A percentile compares a stretch with the other conserved stretches of the same genome.
These are phyloP conservation scores for Scheffersomyces lignicola DNA, from an alignment of 1,139 yeast genomes.

Conservation along the genomic window DNA sequence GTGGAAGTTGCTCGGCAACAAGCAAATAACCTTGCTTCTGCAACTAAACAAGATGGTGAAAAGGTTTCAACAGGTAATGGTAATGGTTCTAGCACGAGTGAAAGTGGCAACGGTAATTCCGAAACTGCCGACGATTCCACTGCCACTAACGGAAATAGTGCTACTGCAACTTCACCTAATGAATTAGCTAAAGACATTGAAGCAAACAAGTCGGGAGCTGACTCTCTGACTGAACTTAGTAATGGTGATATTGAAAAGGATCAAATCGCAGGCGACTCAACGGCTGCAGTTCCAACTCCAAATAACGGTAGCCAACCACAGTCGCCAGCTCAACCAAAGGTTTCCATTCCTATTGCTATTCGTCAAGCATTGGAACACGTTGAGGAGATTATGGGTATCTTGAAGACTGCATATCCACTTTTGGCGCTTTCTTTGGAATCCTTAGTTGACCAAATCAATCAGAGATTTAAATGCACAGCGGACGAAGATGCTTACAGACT, in stretches of 20 bases:
- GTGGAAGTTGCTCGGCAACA: conserved; percentile 43
- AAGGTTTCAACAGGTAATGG: too few relatives aligned
- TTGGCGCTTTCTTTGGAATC: conserved; percentile 92
- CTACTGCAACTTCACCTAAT: neutral
- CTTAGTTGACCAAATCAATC: conserved; percentile 91
- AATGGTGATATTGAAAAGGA: conserved; percentile 4
- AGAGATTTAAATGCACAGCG: conserved; percentile 88
- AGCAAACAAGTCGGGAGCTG: too few relatives aligned
- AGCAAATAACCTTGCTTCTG: too few relatives aligned
- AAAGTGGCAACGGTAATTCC: too few relatives aligned
- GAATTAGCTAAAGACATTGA: too few relatives aligned
- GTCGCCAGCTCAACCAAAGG: conserved; percentile 6
- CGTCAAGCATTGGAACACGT: conserved; percentile 93
- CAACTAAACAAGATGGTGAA: too few relatives aligned
- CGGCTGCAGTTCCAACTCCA: conserved; percentile 5
- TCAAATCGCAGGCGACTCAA: conserved; percentile 1
- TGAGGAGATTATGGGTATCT: conserved; percentile 91
- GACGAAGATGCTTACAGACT: conserved; percentile 96
- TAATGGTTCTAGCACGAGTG: too few relatives aligned
- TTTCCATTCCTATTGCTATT: conserved; percentile 14
- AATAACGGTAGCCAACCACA: conserved; percentile 5
- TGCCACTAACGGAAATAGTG: neutral
- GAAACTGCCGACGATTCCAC: too few relatives aligned
- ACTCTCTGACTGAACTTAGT: conserved; percentile 3
- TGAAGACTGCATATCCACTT: conserved; percentile 94